Evolutionary conservation across 192 early-diverging fungal genomes (phyloP).

Genomic region (Rhizoclosmatium globosum): DNA sequence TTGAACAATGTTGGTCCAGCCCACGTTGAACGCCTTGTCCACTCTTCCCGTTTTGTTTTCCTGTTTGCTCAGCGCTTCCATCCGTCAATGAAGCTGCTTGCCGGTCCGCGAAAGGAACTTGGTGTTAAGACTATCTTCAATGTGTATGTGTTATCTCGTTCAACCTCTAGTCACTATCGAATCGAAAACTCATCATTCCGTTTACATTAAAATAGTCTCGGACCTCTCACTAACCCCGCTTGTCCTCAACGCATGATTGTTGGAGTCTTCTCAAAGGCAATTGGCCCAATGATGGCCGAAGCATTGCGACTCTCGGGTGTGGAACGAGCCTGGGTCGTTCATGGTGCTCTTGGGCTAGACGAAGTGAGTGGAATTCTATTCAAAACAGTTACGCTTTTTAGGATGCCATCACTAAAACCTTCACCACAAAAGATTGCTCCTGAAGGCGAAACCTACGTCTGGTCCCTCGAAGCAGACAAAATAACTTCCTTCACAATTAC

Average conservation of each 20-base stretch:
- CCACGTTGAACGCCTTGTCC: constrained; percentile 71
- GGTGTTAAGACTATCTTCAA: constrained; percentile 96
- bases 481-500: constrained; percentile 73
- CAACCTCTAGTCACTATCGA: neutral
- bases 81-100: constrained; percentile 86
- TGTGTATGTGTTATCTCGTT: constrained; percentile 51
- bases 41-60: constrained; percentile 81
- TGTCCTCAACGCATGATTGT: constrained; percentile 82
- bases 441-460: constrained; percentile 87
- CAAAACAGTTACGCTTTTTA: neutral
- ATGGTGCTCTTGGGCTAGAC: constrained; percentile 89
- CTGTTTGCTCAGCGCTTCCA: constrained; percentile 92
- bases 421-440: constrained; percentile 73
- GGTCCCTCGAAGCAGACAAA: constrained; percentile 75
- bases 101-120: constrained; percentile 79
- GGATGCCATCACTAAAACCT: neutral
- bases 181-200: too few species aligned
- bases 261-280: constrained; percentile 83
- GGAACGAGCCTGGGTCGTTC: constrained; percentile 87
- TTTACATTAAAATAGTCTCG: constrained; percentile 58
- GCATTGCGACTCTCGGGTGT: constrained; percentile 82
- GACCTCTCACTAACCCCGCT: constrained; percentile 92
- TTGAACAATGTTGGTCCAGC: constrained; percentile 72
- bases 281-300: constrained; percentile 86
- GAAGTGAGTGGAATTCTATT: constrained; percentile 63